Percentiles rank a stretch among this genome's conserved stretches.
phyloP scores from a whole-genome alignment of 2,329 filamentous ascomycete genomes.

The Colletotrichum tabaci region DNA sequence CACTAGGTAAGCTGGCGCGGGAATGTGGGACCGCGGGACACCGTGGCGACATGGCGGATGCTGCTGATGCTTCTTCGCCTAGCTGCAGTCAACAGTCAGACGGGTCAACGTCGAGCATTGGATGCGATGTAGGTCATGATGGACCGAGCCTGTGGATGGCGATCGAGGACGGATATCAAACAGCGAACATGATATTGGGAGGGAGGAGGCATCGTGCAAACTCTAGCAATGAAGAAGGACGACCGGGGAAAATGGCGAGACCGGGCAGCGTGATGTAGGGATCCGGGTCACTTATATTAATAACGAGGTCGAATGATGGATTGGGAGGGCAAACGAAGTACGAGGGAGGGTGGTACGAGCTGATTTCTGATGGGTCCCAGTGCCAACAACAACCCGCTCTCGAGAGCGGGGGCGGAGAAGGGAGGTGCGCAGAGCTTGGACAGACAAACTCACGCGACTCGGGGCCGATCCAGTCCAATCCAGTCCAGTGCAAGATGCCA shows the following conservation, averaged over 20 bases:
- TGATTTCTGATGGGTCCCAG: neutral
- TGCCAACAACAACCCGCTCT: neutral
- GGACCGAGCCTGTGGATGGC: neutral
- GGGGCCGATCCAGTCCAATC: neutral
- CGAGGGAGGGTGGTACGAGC: slow-evolving; percentile 21
- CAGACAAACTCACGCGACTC: slow-evolving; percentile 8
- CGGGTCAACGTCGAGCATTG: neutral
- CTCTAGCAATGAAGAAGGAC: neutral
- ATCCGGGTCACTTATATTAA: slow-evolving; percentile 37
- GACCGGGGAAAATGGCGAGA: neutral
- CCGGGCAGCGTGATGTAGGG: neutral
- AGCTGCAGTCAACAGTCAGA: slow-evolving; percentile 14
- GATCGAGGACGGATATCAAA: neutral
- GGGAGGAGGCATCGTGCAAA: neutral
- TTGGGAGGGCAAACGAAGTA: too few relatives aligned
- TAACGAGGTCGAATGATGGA: slow-evolving; percentile 20
- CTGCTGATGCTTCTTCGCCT: slow-evolving; percentile 4
- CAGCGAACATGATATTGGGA: neutral
- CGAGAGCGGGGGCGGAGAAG: neutral
- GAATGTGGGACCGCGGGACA: slow-evolving; percentile 21
- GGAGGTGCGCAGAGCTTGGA: neutral
- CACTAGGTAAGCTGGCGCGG: slow-evolving; percentile 19
- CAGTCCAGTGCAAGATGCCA: neutral
- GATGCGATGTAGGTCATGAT: slow-evolving; percentile 4
- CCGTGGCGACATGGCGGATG: slow-evolving; percentile 7